phyloP scores from a whole-genome alignment of 2,329 filamentous ascomycete species.

The Chrysoporthe austroafricana region DNA sequence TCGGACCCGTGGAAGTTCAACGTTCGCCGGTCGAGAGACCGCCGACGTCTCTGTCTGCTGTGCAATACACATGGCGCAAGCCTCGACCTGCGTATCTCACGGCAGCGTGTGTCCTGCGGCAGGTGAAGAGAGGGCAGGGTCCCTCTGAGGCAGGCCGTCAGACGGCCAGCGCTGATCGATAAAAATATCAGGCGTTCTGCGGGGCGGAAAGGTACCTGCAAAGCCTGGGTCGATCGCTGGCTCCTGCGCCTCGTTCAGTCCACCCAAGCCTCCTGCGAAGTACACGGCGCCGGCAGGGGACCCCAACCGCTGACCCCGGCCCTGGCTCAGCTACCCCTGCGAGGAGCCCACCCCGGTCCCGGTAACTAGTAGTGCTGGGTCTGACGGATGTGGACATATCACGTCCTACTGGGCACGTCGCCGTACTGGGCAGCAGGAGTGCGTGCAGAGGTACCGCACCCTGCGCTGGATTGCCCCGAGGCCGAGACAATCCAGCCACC shows the following conservation, averaged over 20 bases:
- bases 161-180: slow-evolving; percentile 23
- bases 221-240: slow-evolving; percentile 16
- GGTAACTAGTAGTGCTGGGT: slow-evolving; percentile 4
- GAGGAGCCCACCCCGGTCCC: neutral
- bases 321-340: neutral
- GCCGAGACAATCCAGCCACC: slow-evolving; percentile 17
- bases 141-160: slow-evolving; percentile 11
- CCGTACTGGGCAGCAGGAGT: neutral
- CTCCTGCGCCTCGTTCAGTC: slow-evolving; percentile 21
- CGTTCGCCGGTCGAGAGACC: too few relatives aligned
- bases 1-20: neutral
- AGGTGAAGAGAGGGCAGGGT: neutral
- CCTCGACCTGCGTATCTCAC: neutral
- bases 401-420: neutral
- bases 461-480: slow-evolving; percentile 9
- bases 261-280: slow-evolving; percentile 13
- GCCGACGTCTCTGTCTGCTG: neutral
- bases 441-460: slow-evolving; percentile 2
- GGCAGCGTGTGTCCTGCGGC: neutral
- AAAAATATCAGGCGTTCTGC: slow-evolving; percentile 25
- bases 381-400: slow-evolving; percentile 13
- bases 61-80: neutral
- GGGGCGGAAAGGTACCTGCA: slow-evolving; percentile 3
- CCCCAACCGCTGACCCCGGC: slow-evolving; percentile 14
- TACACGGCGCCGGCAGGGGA: neutral